Conservation (phyloP, 805 yeast species). For the Vanderwaltozyma tropicalis region DNA sequence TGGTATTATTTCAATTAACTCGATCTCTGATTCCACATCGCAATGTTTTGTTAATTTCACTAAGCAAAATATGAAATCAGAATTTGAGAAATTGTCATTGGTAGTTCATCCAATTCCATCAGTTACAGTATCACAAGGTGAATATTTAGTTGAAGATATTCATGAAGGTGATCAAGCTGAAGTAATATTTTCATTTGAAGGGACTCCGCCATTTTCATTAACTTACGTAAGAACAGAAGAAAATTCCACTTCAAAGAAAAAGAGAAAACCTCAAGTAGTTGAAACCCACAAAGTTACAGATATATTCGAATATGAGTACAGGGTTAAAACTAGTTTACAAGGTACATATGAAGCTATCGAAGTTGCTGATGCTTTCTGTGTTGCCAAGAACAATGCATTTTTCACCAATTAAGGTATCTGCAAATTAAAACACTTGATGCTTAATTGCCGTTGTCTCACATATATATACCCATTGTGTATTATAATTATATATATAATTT, state of each 20-base stretch:
- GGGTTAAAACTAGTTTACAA: constrained; percentile 69
- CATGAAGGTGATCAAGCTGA: constrained; percentile 94
- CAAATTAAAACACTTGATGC: not conserved
- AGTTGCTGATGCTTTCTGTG: constrained; percentile 78
- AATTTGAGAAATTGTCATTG: constrained; percentile 28
- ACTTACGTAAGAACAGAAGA: constrained; percentile 70
- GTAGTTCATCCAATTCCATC: constrained; percentile 54
- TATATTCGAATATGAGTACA: constrained; percentile 58
- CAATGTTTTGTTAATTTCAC: constrained; percentile 60
- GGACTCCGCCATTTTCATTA: constrained; percentile 83
- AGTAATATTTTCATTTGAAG: constrained; percentile 68
- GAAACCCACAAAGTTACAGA: constrained; percentile 48
- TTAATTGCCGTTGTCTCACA: no score
- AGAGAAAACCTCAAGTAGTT: constrained; percentile 46
- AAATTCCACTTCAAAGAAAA: constrained; percentile 30
- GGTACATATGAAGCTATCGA: constrained; percentile 92
- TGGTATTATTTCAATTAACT: constrained; percentile 59
- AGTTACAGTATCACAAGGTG: constrained; percentile 79
- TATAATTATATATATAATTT: no score
- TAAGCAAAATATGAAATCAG: constrained; percentile 23
- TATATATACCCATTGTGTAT: not conserved
- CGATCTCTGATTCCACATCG: constrained; percentile 64
- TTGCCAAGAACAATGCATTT: constrained; percentile 33
- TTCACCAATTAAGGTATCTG: constrained; percentile 17
- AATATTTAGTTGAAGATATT: constrained; percentile 62